Conservation (phyloP, 306 rosid genomes). For the Medicago lupulina region DNA sequence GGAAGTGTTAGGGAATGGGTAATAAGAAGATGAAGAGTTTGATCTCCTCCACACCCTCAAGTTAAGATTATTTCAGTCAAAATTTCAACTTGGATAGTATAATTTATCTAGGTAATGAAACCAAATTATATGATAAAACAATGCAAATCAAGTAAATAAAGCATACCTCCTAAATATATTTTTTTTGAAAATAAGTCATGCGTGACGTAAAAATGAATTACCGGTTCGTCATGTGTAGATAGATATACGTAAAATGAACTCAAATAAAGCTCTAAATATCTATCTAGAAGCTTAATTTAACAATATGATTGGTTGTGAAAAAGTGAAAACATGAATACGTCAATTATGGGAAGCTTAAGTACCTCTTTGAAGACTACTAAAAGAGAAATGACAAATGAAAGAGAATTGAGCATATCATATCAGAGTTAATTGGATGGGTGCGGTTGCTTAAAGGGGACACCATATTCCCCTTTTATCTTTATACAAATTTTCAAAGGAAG, state of each 20-base stretch:
- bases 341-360: conserved; percentile 46
- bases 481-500: conserved; percentile 21
- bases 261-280: conserved; percentile 21
- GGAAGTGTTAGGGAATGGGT: too few species aligned
- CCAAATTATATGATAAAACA: background rate
- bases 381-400: conserved; percentile 35
- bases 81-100: too few species aligned
- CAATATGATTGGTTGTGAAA: conserved; percentile 44
- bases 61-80: too few species aligned
- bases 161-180: too few species aligned
- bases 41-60: too few species aligned
- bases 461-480: conserved; percentile 19
- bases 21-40: too few species aligned
- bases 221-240: conserved; percentile 29
- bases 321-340: conserved; percentile 27
- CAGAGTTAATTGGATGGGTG: conserved; percentile 47
- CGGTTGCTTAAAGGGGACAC: conserved; percentile 61
- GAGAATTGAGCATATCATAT: conserved; percentile 9
- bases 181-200: conserved; percentile 1
- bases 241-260: conserved; percentile 23
- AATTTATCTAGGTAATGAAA: too few species aligned
- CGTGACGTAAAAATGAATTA: conserved; percentile 33
- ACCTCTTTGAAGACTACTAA: background rate
- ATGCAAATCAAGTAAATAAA: conserved; percentile 4
- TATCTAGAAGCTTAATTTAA: conserved; percentile 38